Conservation (phyloP, 257 asterid genomes). For the Solanum verrucosum region DNA sequence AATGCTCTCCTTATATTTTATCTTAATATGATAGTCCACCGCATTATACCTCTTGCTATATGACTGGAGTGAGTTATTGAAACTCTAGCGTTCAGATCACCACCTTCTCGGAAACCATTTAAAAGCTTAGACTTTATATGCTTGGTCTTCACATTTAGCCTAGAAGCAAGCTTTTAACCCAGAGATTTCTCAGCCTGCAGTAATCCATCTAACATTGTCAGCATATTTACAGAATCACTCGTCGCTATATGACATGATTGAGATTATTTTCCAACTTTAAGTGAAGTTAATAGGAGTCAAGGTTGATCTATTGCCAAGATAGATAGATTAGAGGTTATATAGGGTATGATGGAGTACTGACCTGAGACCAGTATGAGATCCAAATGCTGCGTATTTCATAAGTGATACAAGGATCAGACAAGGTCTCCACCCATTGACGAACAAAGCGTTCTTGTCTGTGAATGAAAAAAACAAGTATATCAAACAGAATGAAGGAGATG, state of each 20-base stretch:
- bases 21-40: background rate
- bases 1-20: background rate
- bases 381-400: no score
- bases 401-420: no score
- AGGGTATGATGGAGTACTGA: no score
- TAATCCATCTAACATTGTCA: background rate
- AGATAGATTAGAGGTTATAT: background rate
- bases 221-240: background rate
- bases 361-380: no score
- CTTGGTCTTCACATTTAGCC: conserved; percentile 19
- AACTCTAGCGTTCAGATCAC: background rate
- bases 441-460: no score
- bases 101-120: background rate
- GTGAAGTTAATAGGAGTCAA: background rate
- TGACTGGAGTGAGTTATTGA: background rate
- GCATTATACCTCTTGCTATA: background rate
- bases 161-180: conserved; percentile 25
- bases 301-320: background rate
- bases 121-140: conserved; percentile 1
- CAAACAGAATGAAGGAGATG: no score
- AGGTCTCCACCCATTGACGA: no score
- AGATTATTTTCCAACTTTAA: background rate
- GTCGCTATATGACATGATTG: background rate
- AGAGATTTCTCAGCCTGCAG: conserved; percentile 19
- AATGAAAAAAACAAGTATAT: no score